Base-by-base conservation (phyloP, 805 yeast genomes). In the Saturnispora kantuleensis region DNA sequence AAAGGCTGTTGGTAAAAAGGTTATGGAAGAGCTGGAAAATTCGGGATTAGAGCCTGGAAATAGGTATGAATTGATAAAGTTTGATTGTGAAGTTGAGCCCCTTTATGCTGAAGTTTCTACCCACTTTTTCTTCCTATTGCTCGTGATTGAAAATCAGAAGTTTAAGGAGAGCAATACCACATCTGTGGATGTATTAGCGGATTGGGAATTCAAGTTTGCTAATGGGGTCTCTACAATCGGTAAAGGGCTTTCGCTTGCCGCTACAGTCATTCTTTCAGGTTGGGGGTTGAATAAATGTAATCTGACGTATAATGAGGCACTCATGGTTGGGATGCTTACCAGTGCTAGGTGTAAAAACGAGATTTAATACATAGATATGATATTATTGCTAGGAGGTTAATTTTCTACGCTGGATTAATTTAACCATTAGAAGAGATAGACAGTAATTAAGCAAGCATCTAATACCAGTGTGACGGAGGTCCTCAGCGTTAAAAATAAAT, bases 71-170 rank as follows among this genome's bases (percentile, higher is more conserved):
- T 32, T 40, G 21, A 31, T 21, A 26, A 33, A 40, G 15, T 40
- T 40, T 40, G 42, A 40, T 34, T 40, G 42, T 33, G 16, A 33
- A 9, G 29, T 40, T n/a, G 37, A 40, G 26, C 37, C 30, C 5
- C 8, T n/a, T 21, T 33, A 33, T 21, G 34, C 42, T n/a, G 28
- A 40, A 21, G 32, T 10, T 32, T 17, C 42, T 10, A n/a, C 42
- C 5, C 42, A 40, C 34, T 40, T 32, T 18, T 26, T 40, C 10
- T 40, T 13, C 16, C 21, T 40, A 3, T 18, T 18, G 4, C n/a
- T 40, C 10, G 31, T 40, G 15, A 12, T 33, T n/a, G 18, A 32
- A 21, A 26, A 33, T 10, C 42, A 40, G 26, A 26, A n/a, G n/a
- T 21, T 40, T 16, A n/a, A 11, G 10, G 15, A 18, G 7, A 15